Base-by-base conservation (phyloP, 345 rosid species). In the Firmiana major region DNA sequence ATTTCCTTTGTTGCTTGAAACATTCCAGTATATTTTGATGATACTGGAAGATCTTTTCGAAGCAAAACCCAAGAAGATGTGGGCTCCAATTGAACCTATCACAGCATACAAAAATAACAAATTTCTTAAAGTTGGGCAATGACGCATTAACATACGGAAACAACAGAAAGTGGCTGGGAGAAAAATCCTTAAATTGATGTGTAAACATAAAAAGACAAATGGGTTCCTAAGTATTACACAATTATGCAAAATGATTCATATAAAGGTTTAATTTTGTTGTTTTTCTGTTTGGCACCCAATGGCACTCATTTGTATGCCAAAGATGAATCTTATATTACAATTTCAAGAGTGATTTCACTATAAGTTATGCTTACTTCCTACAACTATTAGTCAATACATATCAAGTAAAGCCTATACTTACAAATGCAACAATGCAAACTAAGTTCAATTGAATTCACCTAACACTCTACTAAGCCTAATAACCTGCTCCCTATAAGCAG, bases 41-140 rank as follows among this genome's bases (percentile, higher is more conserved):
- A 79, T 75, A 80, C 81, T 24, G 79, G 9, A 77, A 87, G 57
- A 77, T 86, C 84, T 75, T 86, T 84, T 28, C 83, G 87, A 36
- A 83, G 81, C 82, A 91, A 75, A 42, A 90, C 88, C 98, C 97
- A 90, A 28, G 98, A 84, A 45, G 88, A 70, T 3, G 97, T 96
- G 3, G 97, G 99, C 88, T 96, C 99, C 79, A 93, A 81, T 75
- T 96, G 99, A 85, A 93, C 99, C 99, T 93, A 89, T 59, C 60
- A 57, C 62, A 83, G n/a, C 38, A 82, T 67, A 68, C 3, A 70
- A 2, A 54, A 65, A 13, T 21, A 55, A 57, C 54, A 34, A 73
- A 34, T 21, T 82, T 65, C 63, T 51, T 73, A 13, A 63, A 9
- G 26, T 64, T 63, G 22, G 8, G 68, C 43, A 34, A 34, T 21